A percentile compares a stretch with the other conserved stretches of the same genome.
phyloP scores from a whole-genome alignment of 2,329 filamentous ascomycete species.

The Talaromyces sp. region DNA sequence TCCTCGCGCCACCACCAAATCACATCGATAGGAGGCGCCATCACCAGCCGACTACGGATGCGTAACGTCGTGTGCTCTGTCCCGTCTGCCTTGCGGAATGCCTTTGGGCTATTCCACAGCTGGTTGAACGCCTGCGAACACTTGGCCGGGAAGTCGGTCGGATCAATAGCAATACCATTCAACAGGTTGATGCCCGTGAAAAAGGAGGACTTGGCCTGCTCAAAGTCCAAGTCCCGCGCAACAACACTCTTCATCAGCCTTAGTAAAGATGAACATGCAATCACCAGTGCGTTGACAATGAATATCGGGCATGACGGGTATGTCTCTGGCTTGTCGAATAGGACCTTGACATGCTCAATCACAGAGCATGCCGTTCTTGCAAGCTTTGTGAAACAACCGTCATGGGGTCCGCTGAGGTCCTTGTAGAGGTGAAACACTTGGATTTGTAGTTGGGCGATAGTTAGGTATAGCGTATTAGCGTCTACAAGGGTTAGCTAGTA shows the following conservation, averaged over 20 bases:
- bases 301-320: slow-evolving; percentile 23
- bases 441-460: slow-evolving; percentile 26
- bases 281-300: slow-evolving; percentile 23
- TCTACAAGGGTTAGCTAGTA: slow-evolving; percentile 16
- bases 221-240: slow-evolving; percentile 25
- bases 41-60: slow-evolving; percentile 33
- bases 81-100: slow-evolving; percentile 35
- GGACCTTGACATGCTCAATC: slow-evolving; percentile 23
- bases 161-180: slow-evolving; percentile 33
- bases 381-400: slow-evolving; percentile 21
- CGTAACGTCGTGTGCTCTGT: slow-evolving; percentile 28
- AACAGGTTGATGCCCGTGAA: slow-evolving; percentile 34
- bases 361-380: slow-evolving; percentile 24
- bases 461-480: slow-evolving; percentile 25
- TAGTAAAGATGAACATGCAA: slow-evolving; percentile 27
- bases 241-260: slow-evolving; percentile 34
- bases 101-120: slow-evolving; percentile 37
- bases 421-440: slow-evolving; percentile 34
- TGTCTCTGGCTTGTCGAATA: slow-evolving; percentile 16
- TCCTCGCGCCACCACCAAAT: slow-evolving; percentile 43
- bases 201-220: slow-evolving; percentile 27
- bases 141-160: slow-evolving; percentile 29
- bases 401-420: slow-evolving; percentile 20
- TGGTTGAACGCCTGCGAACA: slow-evolving; percentile 29
- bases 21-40: slow-evolving; percentile 33